Base-by-base conservation (phyloP, 1,284 basidiomycete genomes). In the Moesziomyces sp. region DNA sequence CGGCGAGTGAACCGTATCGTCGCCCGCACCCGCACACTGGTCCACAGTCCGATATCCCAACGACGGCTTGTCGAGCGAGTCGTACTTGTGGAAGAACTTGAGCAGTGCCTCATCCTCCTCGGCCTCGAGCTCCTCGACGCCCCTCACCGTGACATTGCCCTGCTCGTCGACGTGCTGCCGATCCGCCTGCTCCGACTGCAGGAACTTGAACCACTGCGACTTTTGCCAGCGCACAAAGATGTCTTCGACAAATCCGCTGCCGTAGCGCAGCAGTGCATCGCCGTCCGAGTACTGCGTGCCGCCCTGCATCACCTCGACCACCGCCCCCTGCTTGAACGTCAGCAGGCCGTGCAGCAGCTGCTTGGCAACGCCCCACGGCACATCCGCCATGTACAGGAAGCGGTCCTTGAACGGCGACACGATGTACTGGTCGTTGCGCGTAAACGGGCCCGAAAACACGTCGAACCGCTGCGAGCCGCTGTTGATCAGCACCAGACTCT, bases 41-140 rank as follows among this genome's bases (percentile, higher is more conserved):
- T 83, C 82, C 5, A 75, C 72, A n/a, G 82, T 83, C n/a, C 81
- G 76, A 44, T 83, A 83, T n/a, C 82, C 82, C 0, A 83, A 53
- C 19, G 79, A 79, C 8, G 77, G 62, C 28, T 58, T 57, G 21
- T 64, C 69, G 24, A 64, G 55, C 49, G 66, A 66, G 24, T 74
- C 72, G 61, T 74, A 65, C 48, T 65, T 61, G 58, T 58, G 19
- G 46, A 65, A 63, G 43, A 69, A 68, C 26, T 57, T 67, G 44
- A 60, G 55, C 51, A 67, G 40, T 26, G 58, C 58, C 46, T 67
- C 59, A 44, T 66, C 75, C 19, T 77, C 76, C 18, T 71, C 73
- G 42, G 56, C 65, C 48, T 78, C 74, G 13, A 80, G 44, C 48
- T 67, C 50, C 33, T 63, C 59, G 1, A 72, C 43, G 43, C 67